These are phyloP conservation scores for Pseudevernia furfuracea DNA, from an alignment of 495 filamentous ascomycete genomes.

Conservation along the genomic window DNA sequence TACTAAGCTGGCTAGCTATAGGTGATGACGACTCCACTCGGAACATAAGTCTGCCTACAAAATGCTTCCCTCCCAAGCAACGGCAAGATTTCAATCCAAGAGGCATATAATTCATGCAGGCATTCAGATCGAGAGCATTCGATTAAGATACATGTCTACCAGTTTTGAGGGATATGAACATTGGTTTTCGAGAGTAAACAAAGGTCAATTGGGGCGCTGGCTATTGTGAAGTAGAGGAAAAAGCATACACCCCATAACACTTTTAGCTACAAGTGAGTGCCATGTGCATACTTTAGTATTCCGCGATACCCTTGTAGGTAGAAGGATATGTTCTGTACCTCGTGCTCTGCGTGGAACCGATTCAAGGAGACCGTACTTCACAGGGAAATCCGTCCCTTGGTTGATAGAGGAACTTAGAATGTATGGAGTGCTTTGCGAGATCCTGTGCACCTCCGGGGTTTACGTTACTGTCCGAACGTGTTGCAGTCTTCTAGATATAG, in stretches of 20 bases:
- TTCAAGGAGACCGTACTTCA: too few species aligned
- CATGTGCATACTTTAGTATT: neutral
- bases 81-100: neutral
- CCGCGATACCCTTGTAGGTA: neutral
- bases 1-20: neutral
- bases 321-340: too few species aligned
- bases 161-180: neutral
- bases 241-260: too few species aligned
- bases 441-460: too few species aligned
- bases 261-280: neutral
- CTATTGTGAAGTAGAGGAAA: neutral
- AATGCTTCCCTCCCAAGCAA: neutral
- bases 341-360: too few species aligned
- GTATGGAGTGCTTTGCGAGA: too few species aligned
- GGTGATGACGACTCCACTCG: neutral
- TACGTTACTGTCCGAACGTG: too few species aligned
- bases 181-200: neutral
- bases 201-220: neutral
- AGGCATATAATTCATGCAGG: neutral
- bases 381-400: too few species aligned
- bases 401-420: too few species aligned
- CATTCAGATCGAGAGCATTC: neutral
- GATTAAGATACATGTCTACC: neutral
- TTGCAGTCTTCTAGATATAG: neutral
- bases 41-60: neutral